Evolutionary conservation across 73 alveolate species (phyloP), one percentile per base, ranked within the genome.

Genomic region (Paramecium tetraurelia): DNA sequence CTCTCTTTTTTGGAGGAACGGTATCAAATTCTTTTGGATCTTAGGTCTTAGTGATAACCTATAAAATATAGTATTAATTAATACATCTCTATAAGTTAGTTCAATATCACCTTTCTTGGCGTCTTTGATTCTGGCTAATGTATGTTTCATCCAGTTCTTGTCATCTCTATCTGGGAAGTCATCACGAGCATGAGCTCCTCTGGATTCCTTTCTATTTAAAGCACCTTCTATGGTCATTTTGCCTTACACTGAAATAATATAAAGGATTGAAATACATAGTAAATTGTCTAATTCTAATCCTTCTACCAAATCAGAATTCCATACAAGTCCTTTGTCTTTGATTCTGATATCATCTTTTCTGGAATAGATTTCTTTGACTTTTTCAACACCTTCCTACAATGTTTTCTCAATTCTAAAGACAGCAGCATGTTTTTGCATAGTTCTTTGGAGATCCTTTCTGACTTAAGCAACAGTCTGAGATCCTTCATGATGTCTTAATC

Each of bases 121-220:
- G 44, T 86, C 93, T 18, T 44, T 40, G 33, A 96, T 63, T 90
- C 95, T 86, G 16, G 95, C 57, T n/a, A 96, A 85, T 44, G 96
- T 87, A 85, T 96, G 98, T 93, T 96, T 96, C 98, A 96, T 96
- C 98, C 98, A 96, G 76, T 94, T 48, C 93, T 88, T 93, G 85
- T 96, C 98, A 85, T 96, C 98, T 94, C 98, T 94, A 35, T 95
- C 97, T 24, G 96, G 95, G 90, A 22, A 95, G 68, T 95, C 98
- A 58, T 95, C 98, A 92, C 98, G 95, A 69, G 98, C 98, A 83
- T 95, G 98, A 58, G 98, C 97, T 31, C 98, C 97, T 92, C 98
- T 86, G 11, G 98, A 96, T 71, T 96, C 97, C 92, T 92, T 96
- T 96, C 98, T 94, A 72, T 70, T 86, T 58, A 80, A 94, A 41